Evolutionary conservation across 306 rosid species (phyloP).

Genomic region (Vigna mungo): DNA sequence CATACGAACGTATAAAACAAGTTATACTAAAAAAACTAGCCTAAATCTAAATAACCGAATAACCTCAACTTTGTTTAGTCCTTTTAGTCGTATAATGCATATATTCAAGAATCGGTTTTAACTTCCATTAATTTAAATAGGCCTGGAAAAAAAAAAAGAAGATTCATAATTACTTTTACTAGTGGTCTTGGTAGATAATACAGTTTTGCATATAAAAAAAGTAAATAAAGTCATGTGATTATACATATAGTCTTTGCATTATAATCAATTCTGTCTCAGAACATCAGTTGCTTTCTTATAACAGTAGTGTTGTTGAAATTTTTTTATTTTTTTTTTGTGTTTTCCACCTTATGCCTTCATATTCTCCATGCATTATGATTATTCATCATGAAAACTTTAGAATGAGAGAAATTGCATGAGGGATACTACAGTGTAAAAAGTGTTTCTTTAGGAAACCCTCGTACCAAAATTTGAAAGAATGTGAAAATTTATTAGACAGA

Average conservation of each 20-base stretch:
- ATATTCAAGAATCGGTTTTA: too few relatives aligned
- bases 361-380: neutral
- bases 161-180: neutral
- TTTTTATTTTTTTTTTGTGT: neutral
- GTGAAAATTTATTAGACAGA: neutral
- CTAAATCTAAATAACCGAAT: too few relatives aligned
- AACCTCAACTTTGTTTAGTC: too few relatives aligned
- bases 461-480: neutral
- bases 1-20: too few relatives aligned
- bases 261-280: neutral
- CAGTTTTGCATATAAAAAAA: neutral
- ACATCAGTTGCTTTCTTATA: neutral
- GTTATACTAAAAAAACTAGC: too few relatives aligned
- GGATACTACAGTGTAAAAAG: neutral
- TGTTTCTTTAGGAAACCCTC: too few relatives aligned
- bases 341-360: neutral
- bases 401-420: neutral
- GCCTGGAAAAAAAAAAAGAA: neutral
- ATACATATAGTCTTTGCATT: neutral
- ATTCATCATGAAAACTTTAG: constrained; percentile 23
- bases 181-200: neutral
- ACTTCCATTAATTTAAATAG: too few relatives aligned
- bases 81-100: too few relatives aligned
- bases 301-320: neutral
- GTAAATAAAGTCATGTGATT: constrained; percentile 13